Conservation (phyloP, 2,329 filamentous ascomycete genomes). For the Alternaria arborescens region DNA sequence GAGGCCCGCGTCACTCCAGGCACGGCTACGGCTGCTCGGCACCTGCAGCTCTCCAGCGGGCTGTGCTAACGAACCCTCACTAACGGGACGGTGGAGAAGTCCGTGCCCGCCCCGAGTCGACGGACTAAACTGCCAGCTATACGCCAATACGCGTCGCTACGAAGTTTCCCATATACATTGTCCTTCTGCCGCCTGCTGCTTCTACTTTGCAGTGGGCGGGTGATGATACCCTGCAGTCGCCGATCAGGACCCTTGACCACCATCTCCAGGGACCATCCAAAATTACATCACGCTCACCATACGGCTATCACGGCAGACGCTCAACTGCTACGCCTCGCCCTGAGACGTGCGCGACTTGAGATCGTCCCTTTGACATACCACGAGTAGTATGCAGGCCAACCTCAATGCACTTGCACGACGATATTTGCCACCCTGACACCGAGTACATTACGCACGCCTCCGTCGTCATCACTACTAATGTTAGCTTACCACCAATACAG, state of each 20-base stretch:
- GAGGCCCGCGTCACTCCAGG: slow-evolving; percentile 21
- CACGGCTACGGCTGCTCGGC: slow-evolving; percentile 18
- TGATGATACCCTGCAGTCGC: background rate
- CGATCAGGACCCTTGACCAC: slow-evolving; percentile 1
- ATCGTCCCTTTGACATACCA: slow-evolving; percentile 2
- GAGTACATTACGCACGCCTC: background rate
- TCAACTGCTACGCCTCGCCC: slow-evolving; percentile 3
- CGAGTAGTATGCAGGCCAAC: background rate
- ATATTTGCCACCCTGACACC: background rate
- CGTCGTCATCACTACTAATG: background rate
- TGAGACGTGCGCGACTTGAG: slow-evolving; percentile 12
- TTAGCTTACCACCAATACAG: background rate
- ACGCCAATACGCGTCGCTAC: background rate
- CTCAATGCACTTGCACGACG: background rate
- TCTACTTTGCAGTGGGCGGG: background rate
- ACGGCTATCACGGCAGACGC: slow-evolving; percentile 13
- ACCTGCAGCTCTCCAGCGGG: slow-evolving; percentile 9
- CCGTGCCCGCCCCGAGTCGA: slow-evolving; percentile 5
- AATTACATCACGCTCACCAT: slow-evolving; percentile 4
- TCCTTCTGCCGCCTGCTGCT: background rate
- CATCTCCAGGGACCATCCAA: slow-evolving; percentile 20
- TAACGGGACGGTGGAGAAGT: slow-evolving; percentile 20
- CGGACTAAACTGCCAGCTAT: background rate
- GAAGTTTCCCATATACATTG: background rate
- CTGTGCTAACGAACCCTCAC: slow-evolving; percentile 8